Conservation (phyloP, 495 filamentous ascomycete species). For the Penicillium coprophilum region DNA sequence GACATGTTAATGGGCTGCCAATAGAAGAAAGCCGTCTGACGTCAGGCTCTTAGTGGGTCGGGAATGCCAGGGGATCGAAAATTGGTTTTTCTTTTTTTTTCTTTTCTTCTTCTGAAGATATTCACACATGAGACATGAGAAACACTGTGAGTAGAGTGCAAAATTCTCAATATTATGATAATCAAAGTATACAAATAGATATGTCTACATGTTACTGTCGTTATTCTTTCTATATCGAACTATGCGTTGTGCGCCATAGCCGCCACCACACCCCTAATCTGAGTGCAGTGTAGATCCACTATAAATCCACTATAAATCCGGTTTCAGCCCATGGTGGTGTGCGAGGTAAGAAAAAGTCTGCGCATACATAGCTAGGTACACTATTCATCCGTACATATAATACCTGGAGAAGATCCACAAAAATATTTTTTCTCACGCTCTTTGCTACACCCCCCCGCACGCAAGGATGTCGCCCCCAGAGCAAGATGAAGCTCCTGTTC, state of each 20-base stretch:
- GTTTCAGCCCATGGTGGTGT: background rate
- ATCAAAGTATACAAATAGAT: background rate
- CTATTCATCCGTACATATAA: background rate
- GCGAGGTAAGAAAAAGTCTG: background rate
- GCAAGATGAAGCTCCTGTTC: slow-evolving; percentile 7
- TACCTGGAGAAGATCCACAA: slow-evolving; percentile 7
- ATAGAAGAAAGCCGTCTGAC: too few species aligned
- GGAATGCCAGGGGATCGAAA: too few species aligned
- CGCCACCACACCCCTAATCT: background rate
- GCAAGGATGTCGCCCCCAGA: slow-evolving; percentile 8
- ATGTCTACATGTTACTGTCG: too few species aligned
- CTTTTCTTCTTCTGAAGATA: too few species aligned
- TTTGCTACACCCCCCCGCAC: background rate
- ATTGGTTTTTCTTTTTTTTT: too few species aligned
- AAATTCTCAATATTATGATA: too few species aligned
- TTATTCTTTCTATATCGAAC: background rate
- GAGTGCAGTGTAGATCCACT: slow-evolving; percentile 9
- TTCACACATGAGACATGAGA: too few species aligned
- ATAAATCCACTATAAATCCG: slow-evolving; percentile 15
- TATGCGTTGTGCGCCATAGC: slow-evolving; percentile 1
- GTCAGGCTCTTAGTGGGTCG: too few species aligned
- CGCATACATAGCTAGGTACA: background rate
- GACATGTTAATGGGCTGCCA: too few species aligned
- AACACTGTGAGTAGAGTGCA: too few species aligned
- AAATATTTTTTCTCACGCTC: background rate